phyloP scores from a whole-genome alignment of 1,139 yeast species.

The Geotrichum candidum region DNA sequence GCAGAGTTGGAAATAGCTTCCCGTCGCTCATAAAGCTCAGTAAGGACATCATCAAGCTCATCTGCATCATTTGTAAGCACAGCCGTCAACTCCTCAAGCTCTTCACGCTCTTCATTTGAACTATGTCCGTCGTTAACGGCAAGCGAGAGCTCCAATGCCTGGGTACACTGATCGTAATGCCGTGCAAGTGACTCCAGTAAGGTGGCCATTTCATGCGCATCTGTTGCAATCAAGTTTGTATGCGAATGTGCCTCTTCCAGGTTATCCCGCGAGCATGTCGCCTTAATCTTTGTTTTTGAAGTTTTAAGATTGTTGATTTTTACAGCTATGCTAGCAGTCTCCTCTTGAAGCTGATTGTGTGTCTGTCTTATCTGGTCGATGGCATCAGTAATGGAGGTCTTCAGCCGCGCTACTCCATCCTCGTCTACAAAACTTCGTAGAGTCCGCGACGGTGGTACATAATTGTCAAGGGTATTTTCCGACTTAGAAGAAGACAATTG shows the following conservation, averaged over 20 bases:
- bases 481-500: background rate
- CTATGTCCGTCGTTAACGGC: slow-evolving; percentile 14
- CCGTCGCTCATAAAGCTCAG: slow-evolving; percentile 31
- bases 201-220: slow-evolving; percentile 67
- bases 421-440: slow-evolving; percentile 44
- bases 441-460: slow-evolving; percentile 19
- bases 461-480: background rate
- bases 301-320: slow-evolving; percentile 21
- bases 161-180: slow-evolving; percentile 73
- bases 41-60: slow-evolving; percentile 37
- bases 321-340: slow-evolving; percentile 18
- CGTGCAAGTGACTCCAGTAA: slow-evolving; percentile 66
- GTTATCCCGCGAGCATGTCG: slow-evolving; percentile 6
- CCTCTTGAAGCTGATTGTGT: slow-evolving; percentile 26
- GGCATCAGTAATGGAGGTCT: slow-evolving; percentile 30
- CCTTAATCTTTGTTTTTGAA: slow-evolving; percentile 19
- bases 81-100: slow-evolving; percentile 28
- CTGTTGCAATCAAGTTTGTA: slow-evolving; percentile 28
- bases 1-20: slow-evolving; percentile 26
- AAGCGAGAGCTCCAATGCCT: slow-evolving; percentile 28
- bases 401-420: slow-evolving; percentile 36
- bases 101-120: slow-evolving; percentile 20
- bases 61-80: slow-evolving; percentile 38
- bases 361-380: slow-evolving; percentile 29
- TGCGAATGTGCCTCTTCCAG: slow-evolving; percentile 28